Evolutionary conservation across 345 rosid genomes (phyloP), one percentile per base, ranked within the genome.

Genomic region (Populus nigra): DNA sequence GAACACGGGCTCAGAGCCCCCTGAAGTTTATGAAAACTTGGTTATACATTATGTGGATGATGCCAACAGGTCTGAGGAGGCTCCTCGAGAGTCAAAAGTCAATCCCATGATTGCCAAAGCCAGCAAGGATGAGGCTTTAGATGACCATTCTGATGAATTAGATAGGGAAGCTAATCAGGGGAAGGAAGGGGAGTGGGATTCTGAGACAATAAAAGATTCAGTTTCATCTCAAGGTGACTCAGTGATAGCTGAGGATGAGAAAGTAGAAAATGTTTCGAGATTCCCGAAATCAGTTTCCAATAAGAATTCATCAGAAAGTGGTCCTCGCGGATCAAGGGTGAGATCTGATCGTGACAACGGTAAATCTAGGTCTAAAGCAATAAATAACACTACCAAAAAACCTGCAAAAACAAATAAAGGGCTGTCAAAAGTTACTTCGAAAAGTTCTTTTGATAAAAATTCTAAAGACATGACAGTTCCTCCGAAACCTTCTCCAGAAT

Each of bases 41-140:
- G 90, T 85, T 83, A 82, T 89, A 83, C 88, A 89, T 81, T 89
- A 88, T 86, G 84, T 88, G 83, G 92, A 90, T 83, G 89, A 91
- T 80, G 85, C 74, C 63, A 85, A 87, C 89, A 88, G 80, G 85
- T 79, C 57, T 77, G 87, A 82, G 35, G 84, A 43, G 73, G 77
- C 75, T 47, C 83, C 84, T 84, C 79, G 65, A 73, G 81, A 74
- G 79, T 63, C 81, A 33, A 83, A 84, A 76, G 73, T 79, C 33
- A 35, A 76, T 61, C 53, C 72, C 65, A 69, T 53, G 74, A 50
- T 65, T 36, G 80, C 53, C 3, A 77, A 76, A 78, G 69, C 53
- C 33, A 82, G 70, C 45, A 85, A 70, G 72, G 84, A 80, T 67
- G 89, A 77, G 66, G 75, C 9, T 71, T 77, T 80, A 35, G 88